Evolutionary conservation across 768 basidiomycete genomes (phyloP).

Genomic region (Mycena venus): DNA sequence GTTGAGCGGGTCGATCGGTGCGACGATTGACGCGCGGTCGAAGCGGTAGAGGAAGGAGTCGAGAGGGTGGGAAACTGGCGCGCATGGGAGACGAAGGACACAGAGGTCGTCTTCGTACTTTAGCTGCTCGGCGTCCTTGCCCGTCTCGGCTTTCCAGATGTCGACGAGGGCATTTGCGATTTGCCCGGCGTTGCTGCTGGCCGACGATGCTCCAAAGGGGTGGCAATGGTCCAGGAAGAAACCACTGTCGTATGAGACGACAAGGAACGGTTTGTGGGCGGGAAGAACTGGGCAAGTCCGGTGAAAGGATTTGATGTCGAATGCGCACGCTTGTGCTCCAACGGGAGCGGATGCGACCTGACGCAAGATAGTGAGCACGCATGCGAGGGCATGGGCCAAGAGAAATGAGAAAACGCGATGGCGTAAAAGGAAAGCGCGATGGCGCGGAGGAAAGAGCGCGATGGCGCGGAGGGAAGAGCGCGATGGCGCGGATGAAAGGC

Average conservation of each 20-base stretch:
- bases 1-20: background rate
- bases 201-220: constrained; percentile 28
- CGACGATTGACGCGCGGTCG: constrained; percentile 20
- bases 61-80: background rate
- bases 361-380: no score
- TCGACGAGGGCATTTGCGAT: constrained; percentile 32
- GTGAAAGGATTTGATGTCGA: background rate
- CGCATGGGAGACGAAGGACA: background rate
- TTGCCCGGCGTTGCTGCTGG: constrained; percentile 37
- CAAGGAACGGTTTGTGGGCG: constrained; percentile 31
- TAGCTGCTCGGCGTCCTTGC: background rate
- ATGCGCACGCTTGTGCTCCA: background rate
- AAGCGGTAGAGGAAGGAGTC: constrained; percentile 23
- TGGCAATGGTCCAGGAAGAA: constrained; percentile 37
- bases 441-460: no score
- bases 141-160: background rate
- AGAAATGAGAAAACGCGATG: background rate
- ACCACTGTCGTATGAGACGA: background rate
- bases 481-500: no score
- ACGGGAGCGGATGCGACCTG: no score
- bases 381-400: no score
- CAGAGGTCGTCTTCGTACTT: constrained; percentile 34
- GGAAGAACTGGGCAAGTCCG: constrained; percentile 4
- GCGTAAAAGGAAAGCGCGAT: background rate
- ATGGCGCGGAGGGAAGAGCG: no score